Conservation (phyloP, 371 early-diverging fungal genomes). For the Apophysomyces elegans region DNA sequence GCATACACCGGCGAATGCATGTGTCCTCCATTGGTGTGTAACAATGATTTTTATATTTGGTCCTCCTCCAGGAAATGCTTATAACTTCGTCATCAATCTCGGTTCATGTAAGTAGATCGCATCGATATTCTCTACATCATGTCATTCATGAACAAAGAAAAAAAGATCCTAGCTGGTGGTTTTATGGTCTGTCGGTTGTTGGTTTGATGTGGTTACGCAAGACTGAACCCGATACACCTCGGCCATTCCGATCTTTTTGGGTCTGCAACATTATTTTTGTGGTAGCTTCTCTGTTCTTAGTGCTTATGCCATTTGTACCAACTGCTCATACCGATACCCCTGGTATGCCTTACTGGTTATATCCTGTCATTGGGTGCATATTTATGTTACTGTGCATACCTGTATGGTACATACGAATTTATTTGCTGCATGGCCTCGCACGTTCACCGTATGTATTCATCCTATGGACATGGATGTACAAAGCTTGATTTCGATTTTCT, state of each 20-base stretch:
- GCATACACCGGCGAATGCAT: slow-evolving; percentile 18
- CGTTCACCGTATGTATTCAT: slow-evolving; percentile 13
- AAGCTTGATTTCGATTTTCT: neutral
- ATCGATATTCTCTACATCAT: neutral
- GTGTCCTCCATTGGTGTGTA: slow-evolving; percentile 18
- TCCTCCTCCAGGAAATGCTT: slow-evolving; percentile 24
- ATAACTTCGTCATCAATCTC: slow-evolving; percentile 21
- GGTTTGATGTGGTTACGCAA: slow-evolving; percentile 23
- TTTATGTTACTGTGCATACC: slow-evolving; percentile 14
- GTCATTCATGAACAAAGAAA: neutral
- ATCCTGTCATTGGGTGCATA: slow-evolving; percentile 12
- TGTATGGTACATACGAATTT: slow-evolving; percentile 20
- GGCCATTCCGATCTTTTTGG: slow-evolving; percentile 19
- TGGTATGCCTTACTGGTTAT: slow-evolving; percentile 20
- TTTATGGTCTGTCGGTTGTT: slow-evolving; percentile 23
- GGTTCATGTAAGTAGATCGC: slow-evolving; percentile 8
- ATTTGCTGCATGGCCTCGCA: slow-evolving; percentile 10
- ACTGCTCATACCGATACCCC: slow-evolving; percentile 13
- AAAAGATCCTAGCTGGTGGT: slow-evolving; percentile 20
- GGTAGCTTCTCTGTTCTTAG: slow-evolving; percentile 16
- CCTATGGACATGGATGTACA: neutral
- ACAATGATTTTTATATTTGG: slow-evolving; percentile 22
- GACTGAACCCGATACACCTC: slow-evolving; percentile 13
- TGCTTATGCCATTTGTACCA: slow-evolving; percentile 21
- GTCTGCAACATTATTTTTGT: slow-evolving; percentile 20